Percentiles rank a stretch among this genome's conserved stretches.
phyloP scores from a whole-genome alignment of 2,329 filamentous ascomycete genomes.

The Pestalotiopsis sp. region DNA sequence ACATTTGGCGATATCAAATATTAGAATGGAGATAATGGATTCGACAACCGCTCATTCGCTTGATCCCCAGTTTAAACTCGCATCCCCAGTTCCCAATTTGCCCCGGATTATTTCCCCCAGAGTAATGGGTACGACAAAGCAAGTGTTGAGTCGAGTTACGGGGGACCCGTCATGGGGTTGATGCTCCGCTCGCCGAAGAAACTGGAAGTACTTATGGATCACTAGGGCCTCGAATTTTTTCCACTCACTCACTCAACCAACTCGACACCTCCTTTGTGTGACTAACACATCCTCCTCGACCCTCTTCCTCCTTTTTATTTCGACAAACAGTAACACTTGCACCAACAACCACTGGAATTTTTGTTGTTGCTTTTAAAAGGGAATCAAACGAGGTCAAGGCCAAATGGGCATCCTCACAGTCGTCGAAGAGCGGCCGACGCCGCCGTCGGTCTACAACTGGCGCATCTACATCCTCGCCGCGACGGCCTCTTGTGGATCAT shows the following conservation, averaged over 20 bases:
- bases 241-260: background rate
- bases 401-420: constrained; percentile 6
- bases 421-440: constrained; percentile 11
- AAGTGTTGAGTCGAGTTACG: background rate
- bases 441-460: constrained; percentile 11
- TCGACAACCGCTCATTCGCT: background rate
- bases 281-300: background rate
- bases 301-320: background rate
- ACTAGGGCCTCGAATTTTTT: constrained; percentile 4
- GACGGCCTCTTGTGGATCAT: constrained; percentile 9
- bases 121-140: constrained; percentile 1
- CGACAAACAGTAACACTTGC: background rate
- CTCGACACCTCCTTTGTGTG: background rate
- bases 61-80: background rate
- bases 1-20: background rate
- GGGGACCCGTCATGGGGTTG: constrained; percentile 3
- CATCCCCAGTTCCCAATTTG: background rate
- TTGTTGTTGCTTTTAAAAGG: background rate
- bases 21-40: background rate
- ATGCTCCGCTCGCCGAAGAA: constrained; percentile 3
- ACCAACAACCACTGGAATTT: background rate
- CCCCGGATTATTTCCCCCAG: constrained; percentile 9
- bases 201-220: constrained; percentile 6
- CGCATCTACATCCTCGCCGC: constrained; percentile 7
- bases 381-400: background rate